Percentiles rank a stretch among this genome's conserved stretches.
Conservation (phyloP, 352 stramenopile species). For the Chrysophaeum taylorii region DNA sequence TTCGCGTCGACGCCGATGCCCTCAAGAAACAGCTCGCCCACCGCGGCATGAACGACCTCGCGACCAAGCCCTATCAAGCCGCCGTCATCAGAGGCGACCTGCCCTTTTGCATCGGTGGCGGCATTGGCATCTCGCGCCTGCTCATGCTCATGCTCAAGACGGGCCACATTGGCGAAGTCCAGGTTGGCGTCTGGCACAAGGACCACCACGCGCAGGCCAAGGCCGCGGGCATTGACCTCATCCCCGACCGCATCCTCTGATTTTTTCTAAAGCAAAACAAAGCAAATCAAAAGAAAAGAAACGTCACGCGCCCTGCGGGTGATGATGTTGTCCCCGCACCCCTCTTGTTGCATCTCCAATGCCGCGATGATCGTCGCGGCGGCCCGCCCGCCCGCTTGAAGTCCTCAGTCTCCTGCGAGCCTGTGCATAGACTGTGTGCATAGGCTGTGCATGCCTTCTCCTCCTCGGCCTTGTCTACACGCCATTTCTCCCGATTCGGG, state of each 20-base stretch:
- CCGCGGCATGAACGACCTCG: conserved; percentile 24
- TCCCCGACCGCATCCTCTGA: conserved; percentile 29
- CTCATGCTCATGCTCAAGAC: conserved; percentile 36
- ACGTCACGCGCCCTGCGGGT: too few relatives aligned
- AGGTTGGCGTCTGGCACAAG: conserved; percentile 36
- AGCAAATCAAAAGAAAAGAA: too few relatives aligned
- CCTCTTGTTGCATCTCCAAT: too few relatives aligned
- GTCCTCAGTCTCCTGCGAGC: too few relatives aligned
- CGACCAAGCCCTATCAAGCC: conserved; percentile 22
- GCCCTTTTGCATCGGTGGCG: conserved; percentile 31
- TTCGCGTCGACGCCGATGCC: conserved; percentile 30
- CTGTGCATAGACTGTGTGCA: too few relatives aligned
- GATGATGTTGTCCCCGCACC: too few relatives aligned
- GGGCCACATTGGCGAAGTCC: conserved; percentile 38
- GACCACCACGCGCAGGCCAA: conserved; percentile 29
- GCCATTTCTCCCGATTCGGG: too few relatives aligned
- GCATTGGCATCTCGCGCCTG: conserved; percentile 36
- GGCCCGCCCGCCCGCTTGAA: too few relatives aligned
- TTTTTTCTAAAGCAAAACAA: too few relatives aligned
- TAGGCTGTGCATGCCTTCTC: too few relatives aligned
- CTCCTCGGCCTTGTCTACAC: too few relatives aligned
- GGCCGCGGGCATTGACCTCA: conserved; percentile 31
- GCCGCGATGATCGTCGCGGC: too few relatives aligned
- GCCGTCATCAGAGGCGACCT: conserved; percentile 28
- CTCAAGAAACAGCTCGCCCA: conserved; percentile 31